Conservation (phyloP, 306 rosid genomes). For the Sechiopsis laciniata region DNA sequence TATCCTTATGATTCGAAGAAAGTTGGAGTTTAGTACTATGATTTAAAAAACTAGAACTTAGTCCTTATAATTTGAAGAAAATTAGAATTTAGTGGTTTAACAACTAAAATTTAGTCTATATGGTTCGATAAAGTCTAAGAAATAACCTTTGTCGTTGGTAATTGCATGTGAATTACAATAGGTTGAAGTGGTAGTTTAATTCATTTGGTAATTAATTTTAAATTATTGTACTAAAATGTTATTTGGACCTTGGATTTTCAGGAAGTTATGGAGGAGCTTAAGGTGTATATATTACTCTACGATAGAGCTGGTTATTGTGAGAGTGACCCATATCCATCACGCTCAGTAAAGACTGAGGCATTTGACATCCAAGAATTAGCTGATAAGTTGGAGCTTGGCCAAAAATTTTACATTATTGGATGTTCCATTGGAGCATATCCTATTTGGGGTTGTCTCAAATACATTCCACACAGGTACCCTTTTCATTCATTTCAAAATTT, state of each 20-base stretch:
- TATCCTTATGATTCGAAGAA: too few relatives aligned
- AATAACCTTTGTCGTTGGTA: too few relatives aligned
- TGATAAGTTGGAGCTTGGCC: constrained; percentile 51
- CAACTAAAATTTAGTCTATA: too few relatives aligned
- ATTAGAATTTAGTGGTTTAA: too few relatives aligned
- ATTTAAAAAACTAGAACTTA: too few relatives aligned
- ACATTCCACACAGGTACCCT: constrained; percentile 63
- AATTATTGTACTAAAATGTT: neutral
- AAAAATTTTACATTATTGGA: constrained; percentile 61
- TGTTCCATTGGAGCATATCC: constrained; percentile 61
- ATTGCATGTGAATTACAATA: too few relatives aligned
- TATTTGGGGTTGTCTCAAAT: constrained; percentile 65
- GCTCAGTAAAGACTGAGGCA: constrained; percentile 82
- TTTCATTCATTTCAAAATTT: too few relatives aligned
- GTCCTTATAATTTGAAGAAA: too few relatives aligned
- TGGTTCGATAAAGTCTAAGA: too few relatives aligned
- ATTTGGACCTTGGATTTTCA: constrained; percentile 20
- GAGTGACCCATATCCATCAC: constrained; percentile 69
- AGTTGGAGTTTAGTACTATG: too few relatives aligned
- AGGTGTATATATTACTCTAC: constrained; percentile 51
- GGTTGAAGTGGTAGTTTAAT: too few relatives aligned
- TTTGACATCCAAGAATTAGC: constrained; percentile 78
- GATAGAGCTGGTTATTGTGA: constrained; percentile 91
- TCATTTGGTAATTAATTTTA: too few relatives aligned
- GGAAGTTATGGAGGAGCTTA: constrained; percentile 56